These are phyloP conservation scores for Colletotrichum shisoi DNA, from an alignment of 2,329 filamentous ascomycete species.

Conservation along the genomic window DNA sequence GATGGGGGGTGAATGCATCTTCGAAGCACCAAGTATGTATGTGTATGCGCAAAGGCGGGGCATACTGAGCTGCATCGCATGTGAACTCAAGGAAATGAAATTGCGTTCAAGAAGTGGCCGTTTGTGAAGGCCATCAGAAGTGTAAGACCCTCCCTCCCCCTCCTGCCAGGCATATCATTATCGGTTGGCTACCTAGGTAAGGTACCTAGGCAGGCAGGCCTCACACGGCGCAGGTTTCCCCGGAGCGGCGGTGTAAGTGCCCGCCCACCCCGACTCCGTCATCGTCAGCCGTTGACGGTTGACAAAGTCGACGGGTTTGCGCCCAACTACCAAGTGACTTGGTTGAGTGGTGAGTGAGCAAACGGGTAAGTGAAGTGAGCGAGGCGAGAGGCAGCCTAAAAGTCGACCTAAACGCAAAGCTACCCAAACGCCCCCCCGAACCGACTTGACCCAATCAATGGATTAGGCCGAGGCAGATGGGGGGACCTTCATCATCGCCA, in stretches of 20 bases:
- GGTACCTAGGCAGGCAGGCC: too few relatives aligned
- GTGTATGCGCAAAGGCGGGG: constrained; percentile 15
- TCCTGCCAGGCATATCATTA: neutral
- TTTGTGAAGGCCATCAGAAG: neutral
- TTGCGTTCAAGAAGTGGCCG: neutral
- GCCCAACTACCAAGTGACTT: neutral
- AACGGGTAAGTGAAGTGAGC: neutral
- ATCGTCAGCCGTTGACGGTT: constrained; percentile 36
- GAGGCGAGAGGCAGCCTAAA: constrained; percentile 28
- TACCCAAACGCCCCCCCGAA: constrained; percentile 25
- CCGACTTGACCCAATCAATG: constrained; percentile 24
- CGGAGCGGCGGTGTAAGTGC: constrained; percentile 36
- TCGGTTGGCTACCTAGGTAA: neutral
- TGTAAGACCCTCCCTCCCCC: constrained; percentile 1
- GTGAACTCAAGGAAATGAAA: constrained; percentile 17
- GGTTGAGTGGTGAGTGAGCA: neutral
- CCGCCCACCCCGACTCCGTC: constrained; percentile 20
- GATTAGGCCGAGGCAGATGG: neutral
- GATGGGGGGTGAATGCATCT: constrained; percentile 26
- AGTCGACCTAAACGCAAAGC: constrained; percentile 31
- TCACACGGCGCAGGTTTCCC: constrained; percentile 21
- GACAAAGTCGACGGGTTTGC: neutral
- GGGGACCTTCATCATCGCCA: constrained; percentile 20
- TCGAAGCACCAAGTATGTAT: neutral
- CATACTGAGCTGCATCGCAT: constrained; percentile 14